phyloP scores from a whole-genome alignment of 2,329 filamentous ascomycete genomes.

The Botrytis fragariae region DNA sequence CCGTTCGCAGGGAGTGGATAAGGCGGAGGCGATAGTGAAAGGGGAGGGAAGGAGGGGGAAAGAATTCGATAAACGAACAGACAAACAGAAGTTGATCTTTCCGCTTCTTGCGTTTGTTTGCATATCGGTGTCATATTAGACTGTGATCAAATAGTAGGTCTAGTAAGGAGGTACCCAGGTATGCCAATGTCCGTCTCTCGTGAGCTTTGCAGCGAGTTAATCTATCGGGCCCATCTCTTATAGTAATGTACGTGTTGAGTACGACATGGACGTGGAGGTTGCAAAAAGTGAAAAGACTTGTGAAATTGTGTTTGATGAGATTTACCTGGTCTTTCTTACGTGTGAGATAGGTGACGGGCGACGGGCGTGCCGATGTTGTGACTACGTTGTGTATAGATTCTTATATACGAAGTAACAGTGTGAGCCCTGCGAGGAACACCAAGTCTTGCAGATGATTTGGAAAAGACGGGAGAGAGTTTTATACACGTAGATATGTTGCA shows the following conservation, averaged over 20 bases:
- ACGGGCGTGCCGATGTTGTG: constrained; percentile 20
- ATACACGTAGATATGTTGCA: constrained; percentile 13
- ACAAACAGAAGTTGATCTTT: background rate
- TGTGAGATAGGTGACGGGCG: constrained; percentile 11
- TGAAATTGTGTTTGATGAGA: constrained; percentile 2
- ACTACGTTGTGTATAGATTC: constrained; percentile 11
- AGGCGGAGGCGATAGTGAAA: background rate
- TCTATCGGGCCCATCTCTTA: constrained; percentile 16
- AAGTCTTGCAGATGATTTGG: constrained; percentile 8
- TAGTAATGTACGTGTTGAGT: constrained; percentile 4
- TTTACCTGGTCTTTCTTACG: constrained; percentile 7
- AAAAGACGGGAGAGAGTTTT: background rate
- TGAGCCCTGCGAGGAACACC: constrained; percentile 14
- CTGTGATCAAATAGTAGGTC: background rate
- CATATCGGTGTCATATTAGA: constrained; percentile 7
- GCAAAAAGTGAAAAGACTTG: background rate
- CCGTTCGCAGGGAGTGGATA: background rate
- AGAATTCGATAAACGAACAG: constrained; percentile 2
- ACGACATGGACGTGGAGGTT: background rate
- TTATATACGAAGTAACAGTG: constrained; percentile 18
- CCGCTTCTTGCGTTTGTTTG: constrained; percentile 11
- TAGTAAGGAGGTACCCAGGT: constrained; percentile 1
- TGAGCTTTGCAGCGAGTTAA: constrained; percentile 19
- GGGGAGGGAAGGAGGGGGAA: background rate
- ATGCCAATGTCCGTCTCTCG: constrained; percentile 19